These are phyloP conservation scores for Fusarium nygamai DNA, from an alignment of 2,329 filamentous ascomycete genomes.

Conservation along the genomic window DNA sequence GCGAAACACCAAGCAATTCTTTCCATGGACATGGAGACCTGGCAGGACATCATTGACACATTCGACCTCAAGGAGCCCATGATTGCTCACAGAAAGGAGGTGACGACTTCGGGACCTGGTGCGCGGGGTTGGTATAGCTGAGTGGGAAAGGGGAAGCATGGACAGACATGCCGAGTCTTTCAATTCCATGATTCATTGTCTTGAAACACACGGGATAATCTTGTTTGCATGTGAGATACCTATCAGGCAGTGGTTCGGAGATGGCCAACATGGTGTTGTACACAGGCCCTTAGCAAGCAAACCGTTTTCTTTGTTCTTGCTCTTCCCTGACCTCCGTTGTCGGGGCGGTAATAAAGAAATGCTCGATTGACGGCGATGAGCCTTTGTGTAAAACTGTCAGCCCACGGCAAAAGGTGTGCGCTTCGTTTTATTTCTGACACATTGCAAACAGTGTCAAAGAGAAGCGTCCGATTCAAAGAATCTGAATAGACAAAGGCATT, in stretches of 20 bases:
- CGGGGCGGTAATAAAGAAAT: neutral
- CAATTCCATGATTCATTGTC: constrained; percentile 8
- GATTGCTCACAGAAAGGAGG: constrained; percentile 82
- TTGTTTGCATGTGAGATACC: neutral
- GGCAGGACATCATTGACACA: constrained; percentile 79
- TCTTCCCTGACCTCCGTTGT: neutral
- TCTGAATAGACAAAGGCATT: constrained; percentile 20
- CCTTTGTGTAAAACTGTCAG: constrained; percentile 11
- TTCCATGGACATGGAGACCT: constrained; percentile 85
- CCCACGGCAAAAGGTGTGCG: neutral
- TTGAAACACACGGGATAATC: neutral
- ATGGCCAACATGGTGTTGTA: constrained; percentile 8
- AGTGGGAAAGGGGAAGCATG: constrained; percentile 6
- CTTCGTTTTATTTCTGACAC: constrained; percentile 16
- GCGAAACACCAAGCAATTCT: constrained; percentile 87
- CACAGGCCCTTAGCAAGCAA: constrained; percentile 2
- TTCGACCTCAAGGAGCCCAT: constrained; percentile 83
- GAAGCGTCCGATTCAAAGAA: neutral
- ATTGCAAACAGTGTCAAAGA: constrained; percentile 13
- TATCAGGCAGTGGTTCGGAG: constrained; percentile 3
- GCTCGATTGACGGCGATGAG: neutral
- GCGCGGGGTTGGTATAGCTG: constrained; percentile 74
- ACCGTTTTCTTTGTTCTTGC: constrained; percentile 21
- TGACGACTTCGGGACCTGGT: constrained; percentile 60
- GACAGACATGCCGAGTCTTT: neutral